Percentiles rank a stretch among this genome's conserved stretches.
phyloP scores from a whole-genome alignment of 371 early-diverging fungal species.

The Rhizopus stolonifer region DNA sequence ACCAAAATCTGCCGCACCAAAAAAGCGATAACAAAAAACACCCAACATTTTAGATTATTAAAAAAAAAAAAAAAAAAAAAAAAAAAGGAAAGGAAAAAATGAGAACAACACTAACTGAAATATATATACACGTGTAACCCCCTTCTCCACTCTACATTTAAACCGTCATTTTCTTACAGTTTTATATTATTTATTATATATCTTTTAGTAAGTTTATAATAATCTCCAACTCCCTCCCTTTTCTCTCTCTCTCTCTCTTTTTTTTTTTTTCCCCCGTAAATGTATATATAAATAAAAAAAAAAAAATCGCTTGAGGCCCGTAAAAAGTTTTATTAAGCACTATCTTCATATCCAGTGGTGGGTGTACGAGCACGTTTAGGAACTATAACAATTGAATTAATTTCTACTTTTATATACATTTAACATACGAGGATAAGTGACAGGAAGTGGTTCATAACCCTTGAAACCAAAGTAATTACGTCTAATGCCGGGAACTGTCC shows the following conservation, averaged over 20 bases:
- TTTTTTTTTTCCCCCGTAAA: not conserved
- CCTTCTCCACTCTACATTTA: not conserved
- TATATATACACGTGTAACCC: conserved; percentile 2
- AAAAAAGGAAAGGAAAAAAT: too few relatives aligned
- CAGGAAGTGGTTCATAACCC: conserved; percentile 40
- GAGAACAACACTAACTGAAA: not conserved
- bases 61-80: conserved; percentile 5
- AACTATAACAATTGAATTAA: conserved; percentile 23
- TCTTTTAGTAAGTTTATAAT: conserved; percentile 1
- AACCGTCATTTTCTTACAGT: not conserved
- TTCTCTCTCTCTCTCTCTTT: too few relatives aligned
- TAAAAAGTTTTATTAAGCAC: conserved; percentile 10
- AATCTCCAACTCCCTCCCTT: too few relatives aligned
- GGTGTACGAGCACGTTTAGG: conserved; percentile 47
- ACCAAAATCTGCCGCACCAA: conserved; percentile 56
- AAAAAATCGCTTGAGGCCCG: conserved; percentile 1
- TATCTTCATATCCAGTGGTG: conserved; percentile 49
- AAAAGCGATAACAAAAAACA: conserved; percentile 18
- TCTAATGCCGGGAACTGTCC: conserved; percentile 46
- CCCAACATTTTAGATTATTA: not conserved
- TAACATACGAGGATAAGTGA: conserved; percentile 54
- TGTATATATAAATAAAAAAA: conserved; percentile 1
- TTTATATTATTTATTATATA: conserved; percentile 2
- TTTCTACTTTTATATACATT: conserved; percentile 2
- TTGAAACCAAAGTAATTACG: conserved; percentile 53